Evolutionary conservation across 2,329 filamentous ascomycete species (phyloP).

Genomic region (Colletotrichum graminicola): DNA sequence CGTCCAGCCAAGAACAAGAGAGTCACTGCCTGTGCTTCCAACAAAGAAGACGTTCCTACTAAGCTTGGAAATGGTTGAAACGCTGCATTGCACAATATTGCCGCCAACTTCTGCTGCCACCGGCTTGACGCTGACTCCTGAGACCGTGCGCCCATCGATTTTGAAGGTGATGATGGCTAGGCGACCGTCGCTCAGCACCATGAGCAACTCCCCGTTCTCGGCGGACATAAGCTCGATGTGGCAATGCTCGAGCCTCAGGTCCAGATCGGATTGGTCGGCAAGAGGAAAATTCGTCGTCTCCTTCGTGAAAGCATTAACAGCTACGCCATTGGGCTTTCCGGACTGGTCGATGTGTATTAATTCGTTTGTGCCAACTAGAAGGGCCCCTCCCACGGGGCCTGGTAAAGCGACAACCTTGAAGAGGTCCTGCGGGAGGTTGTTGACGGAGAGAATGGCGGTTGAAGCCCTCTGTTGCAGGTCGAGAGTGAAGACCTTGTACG

Average conservation of each 20-base stretch:
- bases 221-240: slow-evolving; percentile 80
- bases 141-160: slow-evolving; percentile 91
- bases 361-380: slow-evolving; percentile 90
- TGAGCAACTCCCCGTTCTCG: slow-evolving; percentile 85
- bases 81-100: slow-evolving; percentile 68
- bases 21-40: slow-evolving; percentile 87
- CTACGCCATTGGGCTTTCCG: slow-evolving; percentile 91
- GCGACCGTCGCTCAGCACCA: slow-evolving; percentile 81
- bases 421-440: slow-evolving; percentile 87
- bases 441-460: slow-evolving; percentile 90
- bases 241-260: slow-evolving; percentile 84
- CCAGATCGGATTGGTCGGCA: slow-evolving; percentile 85
- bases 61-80: slow-evolving; percentile 78
- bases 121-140: slow-evolving; percentile 80
- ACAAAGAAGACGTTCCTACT: slow-evolving; percentile 81
- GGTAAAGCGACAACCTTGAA: slow-evolving; percentile 86
- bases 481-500: slow-evolving; percentile 94
- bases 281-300: slow-evolving; percentile 86
- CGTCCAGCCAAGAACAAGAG: slow-evolving; percentile 83
- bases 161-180: slow-evolving; percentile 84
- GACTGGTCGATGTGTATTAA: slow-evolving; percentile 96
- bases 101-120: slow-evolving; percentile 75
- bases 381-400: slow-evolving; percentile 86
- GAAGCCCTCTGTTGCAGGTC: slow-evolving; percentile 94
- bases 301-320: slow-evolving; percentile 90